These are phyloP conservation scores for Dendrocalamus latiflorus DNA, from an alignment of 202 grass and related monocot genomes.

Conservation along the genomic window DNA sequence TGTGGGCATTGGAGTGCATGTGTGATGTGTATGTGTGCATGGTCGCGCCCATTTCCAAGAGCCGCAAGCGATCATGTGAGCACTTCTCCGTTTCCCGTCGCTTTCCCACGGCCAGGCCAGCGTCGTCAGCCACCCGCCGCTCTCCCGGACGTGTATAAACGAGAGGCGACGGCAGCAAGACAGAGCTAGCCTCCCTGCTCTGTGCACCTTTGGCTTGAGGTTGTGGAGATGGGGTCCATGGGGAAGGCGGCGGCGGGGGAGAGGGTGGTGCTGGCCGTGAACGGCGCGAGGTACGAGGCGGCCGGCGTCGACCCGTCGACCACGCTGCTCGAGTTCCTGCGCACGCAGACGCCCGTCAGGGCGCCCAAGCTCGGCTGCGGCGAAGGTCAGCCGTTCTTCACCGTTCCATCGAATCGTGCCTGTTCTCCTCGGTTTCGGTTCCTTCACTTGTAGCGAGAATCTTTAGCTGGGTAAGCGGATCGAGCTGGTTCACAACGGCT, in stretches of 20 bases:
- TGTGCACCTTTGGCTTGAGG: neutral
- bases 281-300: conserved; percentile 53
- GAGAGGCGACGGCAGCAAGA: neutral
- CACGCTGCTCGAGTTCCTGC: conserved; percentile 71
- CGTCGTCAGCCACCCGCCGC: neutral
- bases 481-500: neutral
- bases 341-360: conserved; percentile 44
- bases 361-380: conserved; percentile 77
- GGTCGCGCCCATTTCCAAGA: neutral
- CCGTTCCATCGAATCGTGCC: neutral
- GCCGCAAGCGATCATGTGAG: neutral
- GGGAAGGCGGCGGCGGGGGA: neutral
- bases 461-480: neutral
- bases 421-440: neutral
- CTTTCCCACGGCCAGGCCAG: neutral
- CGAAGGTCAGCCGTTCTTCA: conserved; percentile 34
- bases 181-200: neutral
- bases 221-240: neutral
- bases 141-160: neutral
- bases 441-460: neutral
- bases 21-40: no score
- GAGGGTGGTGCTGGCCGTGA: conserved; percentile 52
- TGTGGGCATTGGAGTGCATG: no score
- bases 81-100: neutral
- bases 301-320: conserved; percentile 41